These are phyloP conservation scores for Neophaeococcomyces mojaviensis DNA, from an alignment of 2,329 filamentous ascomycete genomes.

Conservation along the genomic window DNA sequence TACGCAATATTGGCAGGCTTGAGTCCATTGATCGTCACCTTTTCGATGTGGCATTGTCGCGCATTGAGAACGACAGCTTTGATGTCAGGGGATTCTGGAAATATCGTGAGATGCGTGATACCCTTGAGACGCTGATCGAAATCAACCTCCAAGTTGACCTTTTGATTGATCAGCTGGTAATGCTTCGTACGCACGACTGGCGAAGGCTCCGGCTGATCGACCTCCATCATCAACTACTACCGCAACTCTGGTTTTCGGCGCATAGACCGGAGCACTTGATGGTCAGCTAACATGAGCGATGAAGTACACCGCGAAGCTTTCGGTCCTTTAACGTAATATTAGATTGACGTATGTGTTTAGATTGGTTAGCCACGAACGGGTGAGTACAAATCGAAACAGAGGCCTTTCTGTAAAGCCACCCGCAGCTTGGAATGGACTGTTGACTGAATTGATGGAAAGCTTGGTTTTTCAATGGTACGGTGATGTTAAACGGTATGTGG, in stretches of 20 bases:
- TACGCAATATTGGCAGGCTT: slow-evolving; percentile 30
- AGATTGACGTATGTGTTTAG: too few relatives aligned
- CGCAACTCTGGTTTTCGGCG: neutral
- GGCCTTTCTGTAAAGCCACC: too few relatives aligned
- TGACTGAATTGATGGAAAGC: too few relatives aligned
- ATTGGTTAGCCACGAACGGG: too few relatives aligned
- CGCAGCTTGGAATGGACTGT: too few relatives aligned
- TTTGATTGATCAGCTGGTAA: slow-evolving; percentile 64
- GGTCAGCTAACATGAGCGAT: too few relatives aligned
- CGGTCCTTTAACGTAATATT: too few relatives aligned
- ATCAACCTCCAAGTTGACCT: slow-evolving; percentile 82
- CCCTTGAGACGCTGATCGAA: slow-evolving; percentile 72
- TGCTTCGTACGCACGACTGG: slow-evolving; percentile 6
- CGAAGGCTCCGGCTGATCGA: neutral
- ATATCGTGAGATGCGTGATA: slow-evolving; percentile 72
- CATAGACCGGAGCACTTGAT: too few relatives aligned
- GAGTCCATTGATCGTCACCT: slow-evolving; percentile 41
- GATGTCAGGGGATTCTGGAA: slow-evolving; percentile 52
- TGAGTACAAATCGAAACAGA: too few relatives aligned
- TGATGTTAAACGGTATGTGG: too few relatives aligned
- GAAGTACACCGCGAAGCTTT: too few relatives aligned
- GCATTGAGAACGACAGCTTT: slow-evolving; percentile 52
- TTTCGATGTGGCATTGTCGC: slow-evolving; percentile 52
- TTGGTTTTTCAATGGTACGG: too few relatives aligned
- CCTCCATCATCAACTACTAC: slow-evolving; percentile 1